Percentiles rank a stretch among this genome's conserved stretches.
Conservation (phyloP, 305 asterid genomes). For the Fraxinus paxiana region DNA sequence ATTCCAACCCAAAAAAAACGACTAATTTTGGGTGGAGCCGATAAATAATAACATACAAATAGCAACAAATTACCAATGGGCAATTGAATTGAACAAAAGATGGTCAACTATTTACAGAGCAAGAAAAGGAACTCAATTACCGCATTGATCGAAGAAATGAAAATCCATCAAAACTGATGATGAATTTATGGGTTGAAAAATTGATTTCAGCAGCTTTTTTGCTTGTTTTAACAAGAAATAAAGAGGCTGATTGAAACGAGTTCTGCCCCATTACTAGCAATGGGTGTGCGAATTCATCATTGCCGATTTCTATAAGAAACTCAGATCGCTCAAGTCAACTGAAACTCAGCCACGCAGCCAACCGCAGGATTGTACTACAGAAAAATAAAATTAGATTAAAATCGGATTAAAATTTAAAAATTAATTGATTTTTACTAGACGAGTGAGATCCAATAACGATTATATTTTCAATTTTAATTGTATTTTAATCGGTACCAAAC, state of each 20-base stretch:
- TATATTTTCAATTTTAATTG: too few species aligned
- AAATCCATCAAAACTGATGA: constrained; percentile 14
- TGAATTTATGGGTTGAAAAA: constrained; percentile 11
- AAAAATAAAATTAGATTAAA: too few species aligned
- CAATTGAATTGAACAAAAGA: neutral
- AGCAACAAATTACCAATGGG: neutral
- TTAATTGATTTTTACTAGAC: too few species aligned
- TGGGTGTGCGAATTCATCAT: constrained; percentile 1
- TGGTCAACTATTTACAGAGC: neutral
- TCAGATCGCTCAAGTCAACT: neutral
- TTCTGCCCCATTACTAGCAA: neutral
- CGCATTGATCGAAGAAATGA: constrained; percentile 26
- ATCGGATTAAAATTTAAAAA: too few species aligned
- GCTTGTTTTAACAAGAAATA: constrained; percentile 15
- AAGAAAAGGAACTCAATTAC: constrained; percentile 24
- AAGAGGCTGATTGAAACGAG: constrained; percentile 3
- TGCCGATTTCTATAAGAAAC: constrained; percentile 7
- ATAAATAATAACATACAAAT: neutral
- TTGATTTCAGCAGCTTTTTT: constrained; percentile 12
- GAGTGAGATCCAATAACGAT: too few species aligned
- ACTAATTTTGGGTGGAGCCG: neutral
- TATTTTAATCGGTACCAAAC: too few species aligned
- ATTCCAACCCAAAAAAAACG: neutral
- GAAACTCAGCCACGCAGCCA: neutral
- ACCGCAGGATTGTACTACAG: neutral